Conservation (phyloP, 352 stramenopile species). For the Aphanomyces invadans region DNA sequence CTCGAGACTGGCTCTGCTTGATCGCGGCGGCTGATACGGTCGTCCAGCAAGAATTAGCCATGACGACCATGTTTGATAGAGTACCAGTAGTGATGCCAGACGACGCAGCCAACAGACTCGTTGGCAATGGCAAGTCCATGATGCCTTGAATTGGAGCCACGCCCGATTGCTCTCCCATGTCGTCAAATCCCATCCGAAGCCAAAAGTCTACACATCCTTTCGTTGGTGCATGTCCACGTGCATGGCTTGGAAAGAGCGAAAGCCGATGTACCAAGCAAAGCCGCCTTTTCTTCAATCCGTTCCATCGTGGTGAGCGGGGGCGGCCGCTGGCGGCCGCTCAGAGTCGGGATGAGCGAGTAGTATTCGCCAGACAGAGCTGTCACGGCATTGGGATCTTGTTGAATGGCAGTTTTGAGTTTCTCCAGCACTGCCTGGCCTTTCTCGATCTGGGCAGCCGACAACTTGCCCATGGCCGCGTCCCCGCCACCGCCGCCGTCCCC, state of each 20-base stretch:
- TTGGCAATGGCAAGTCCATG: slow-evolving; percentile 11
- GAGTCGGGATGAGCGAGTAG: slow-evolving; percentile 2
- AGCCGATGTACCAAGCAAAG: background rate
- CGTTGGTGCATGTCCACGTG: background rate
- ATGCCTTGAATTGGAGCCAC: slow-evolving; percentile 16
- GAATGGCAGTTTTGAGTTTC: background rate
- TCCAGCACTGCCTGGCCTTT: slow-evolving; percentile 7
- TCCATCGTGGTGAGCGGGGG: slow-evolving; percentile 7
- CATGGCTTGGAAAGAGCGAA: background rate
- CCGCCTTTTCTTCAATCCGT: slow-evolving; percentile 12
- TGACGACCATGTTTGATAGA: background rate
- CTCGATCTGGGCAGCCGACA: slow-evolving; percentile 7
- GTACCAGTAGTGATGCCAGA: slow-evolving; percentile 2
- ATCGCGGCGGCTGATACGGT: background rate
- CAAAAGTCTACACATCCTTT: slow-evolving; percentile 7
- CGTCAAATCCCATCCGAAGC: slow-evolving; percentile 20
- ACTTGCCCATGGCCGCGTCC: slow-evolving; percentile 15
- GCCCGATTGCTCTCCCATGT: slow-evolving; percentile 15
- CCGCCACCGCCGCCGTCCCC: background rate
- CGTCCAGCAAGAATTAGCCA: too few species aligned
- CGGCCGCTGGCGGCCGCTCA: slow-evolving; percentile 2
- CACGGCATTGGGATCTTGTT: background rate
- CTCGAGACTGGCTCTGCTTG: slow-evolving; percentile 8
- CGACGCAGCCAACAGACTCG: background rate
- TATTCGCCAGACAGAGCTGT: background rate